Conservation (phyloP, 305 asterid genomes). For the Fraxinus platypoda region DNA sequence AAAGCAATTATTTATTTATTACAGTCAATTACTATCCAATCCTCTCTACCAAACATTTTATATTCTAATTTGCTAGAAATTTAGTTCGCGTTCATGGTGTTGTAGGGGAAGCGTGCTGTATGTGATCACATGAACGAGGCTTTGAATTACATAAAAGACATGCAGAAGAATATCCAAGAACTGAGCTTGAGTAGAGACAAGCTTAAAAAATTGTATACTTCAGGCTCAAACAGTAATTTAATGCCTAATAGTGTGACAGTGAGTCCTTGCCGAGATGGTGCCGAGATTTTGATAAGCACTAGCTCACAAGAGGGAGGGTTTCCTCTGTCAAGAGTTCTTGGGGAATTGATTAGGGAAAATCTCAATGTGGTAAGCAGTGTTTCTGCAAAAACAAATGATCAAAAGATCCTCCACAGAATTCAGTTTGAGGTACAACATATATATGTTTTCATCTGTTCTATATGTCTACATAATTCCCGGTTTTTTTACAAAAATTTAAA, state of each 20-base stretch:
- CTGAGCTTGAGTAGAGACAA: slow-evolving; percentile 35
- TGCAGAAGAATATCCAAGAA: slow-evolving; percentile 39
- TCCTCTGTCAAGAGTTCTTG: slow-evolving; percentile 43
- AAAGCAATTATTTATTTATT: too few species aligned
- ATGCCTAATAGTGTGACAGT: slow-evolving; percentile 30
- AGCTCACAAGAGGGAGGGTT: slow-evolving; percentile 28
- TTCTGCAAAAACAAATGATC: slow-evolving; percentile 34
- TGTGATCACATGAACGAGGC: slow-evolving; percentile 60
- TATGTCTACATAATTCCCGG: background rate
- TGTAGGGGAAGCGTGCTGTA: slow-evolving; percentile 58
- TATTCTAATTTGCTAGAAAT: background rate
- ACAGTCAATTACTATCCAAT: background rate
- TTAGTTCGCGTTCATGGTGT: background rate
- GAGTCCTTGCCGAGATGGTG: slow-evolving; percentile 32
- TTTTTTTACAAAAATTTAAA: too few species aligned
- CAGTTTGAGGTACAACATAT: slow-evolving; percentile 35
- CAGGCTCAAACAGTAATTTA: background rate
- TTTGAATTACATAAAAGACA: slow-evolving; percentile 21
- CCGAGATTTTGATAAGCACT: slow-evolving; percentile 42
- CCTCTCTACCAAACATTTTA: background rate
- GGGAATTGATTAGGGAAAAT: slow-evolving; percentile 29
- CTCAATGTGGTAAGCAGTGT: slow-evolving; percentile 37
- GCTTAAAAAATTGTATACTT: slow-evolving; percentile 24
- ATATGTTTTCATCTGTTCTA: background rate
- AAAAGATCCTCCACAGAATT: slow-evolving; percentile 39